phyloP scores from a whole-genome alignment of 768 basidiomycete species.

The Lactarius sanguifluus region DNA sequence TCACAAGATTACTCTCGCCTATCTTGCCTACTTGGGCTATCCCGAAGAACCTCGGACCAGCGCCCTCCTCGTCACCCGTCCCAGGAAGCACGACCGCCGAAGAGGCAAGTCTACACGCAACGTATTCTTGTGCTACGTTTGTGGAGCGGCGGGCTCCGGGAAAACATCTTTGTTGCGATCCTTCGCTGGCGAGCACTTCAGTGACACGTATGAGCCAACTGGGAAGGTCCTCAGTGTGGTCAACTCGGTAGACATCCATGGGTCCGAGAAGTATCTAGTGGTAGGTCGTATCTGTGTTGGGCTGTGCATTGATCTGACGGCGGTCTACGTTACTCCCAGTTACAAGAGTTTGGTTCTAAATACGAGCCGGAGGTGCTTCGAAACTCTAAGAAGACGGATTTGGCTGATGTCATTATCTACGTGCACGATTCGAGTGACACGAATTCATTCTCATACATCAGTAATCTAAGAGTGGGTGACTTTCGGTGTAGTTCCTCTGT shows the following conservation, averaged over 20 bases:
- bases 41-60: constrained; percentile 74
- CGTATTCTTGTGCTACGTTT: constrained; percentile 91
- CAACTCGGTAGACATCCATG: constrained; percentile 91
- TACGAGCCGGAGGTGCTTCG: constrained; percentile 91
- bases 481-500: constrained; percentile 1
- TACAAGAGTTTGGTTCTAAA: constrained; percentile 96
- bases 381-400: constrained; percentile 86
- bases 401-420: constrained; percentile 92
- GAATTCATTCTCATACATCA: constrained; percentile 98
- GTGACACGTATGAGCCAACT: constrained; percentile 79
- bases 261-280: constrained; percentile 93
- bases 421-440: constrained; percentile 98
- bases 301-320: constrained; percentile 3
- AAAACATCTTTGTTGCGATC: constrained; percentile 86
- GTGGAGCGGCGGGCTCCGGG: constrained; percentile 93
- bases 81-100: constrained; percentile 80
- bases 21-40: constrained; percentile 95
- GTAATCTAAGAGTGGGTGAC: constrained; percentile 79
- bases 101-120: constrained; percentile 88
- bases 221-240: constrained; percentile 90
- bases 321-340: constrained; percentile 43
- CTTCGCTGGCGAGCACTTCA: constrained; percentile 83
- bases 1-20: constrained; percentile 86
- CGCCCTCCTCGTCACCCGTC: constrained; percentile 81
- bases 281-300: constrained; percentile 49